These are phyloP conservation scores for Podospora comata DNA, from an alignment of 495 filamentous ascomycete species.

Conservation along the genomic window DNA sequence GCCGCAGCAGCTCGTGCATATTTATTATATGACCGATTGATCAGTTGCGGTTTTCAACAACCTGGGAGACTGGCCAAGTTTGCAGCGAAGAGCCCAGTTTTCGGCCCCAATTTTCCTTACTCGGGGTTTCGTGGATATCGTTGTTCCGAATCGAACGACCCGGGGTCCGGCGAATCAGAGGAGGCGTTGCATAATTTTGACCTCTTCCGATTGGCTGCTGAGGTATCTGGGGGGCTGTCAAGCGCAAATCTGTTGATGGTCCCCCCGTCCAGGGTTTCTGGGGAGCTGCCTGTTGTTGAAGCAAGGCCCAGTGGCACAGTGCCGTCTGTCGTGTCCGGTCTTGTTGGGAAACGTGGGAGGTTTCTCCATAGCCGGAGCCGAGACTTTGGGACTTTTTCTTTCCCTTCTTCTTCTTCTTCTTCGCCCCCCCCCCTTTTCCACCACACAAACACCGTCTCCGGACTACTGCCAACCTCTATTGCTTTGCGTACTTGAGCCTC, in stretches of 20 bases:
- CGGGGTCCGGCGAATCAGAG: conserved; percentile 22
- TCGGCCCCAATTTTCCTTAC: conserved; percentile 6
- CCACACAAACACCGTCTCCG: not conserved
- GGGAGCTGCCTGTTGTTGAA: conserved; percentile 8
- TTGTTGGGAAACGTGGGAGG: conserved; percentile 9
- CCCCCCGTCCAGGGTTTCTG: not conserved
- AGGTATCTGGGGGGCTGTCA: conserved; percentile 12
- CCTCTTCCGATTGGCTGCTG: conserved; percentile 17
- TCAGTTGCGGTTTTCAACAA: not conserved
- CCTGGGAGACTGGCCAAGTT: not conserved
- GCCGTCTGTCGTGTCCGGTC: conserved; percentile 15
- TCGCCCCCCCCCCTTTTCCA: conserved; percentile 21
- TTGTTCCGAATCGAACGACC: conserved; percentile 23
- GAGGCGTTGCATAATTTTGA: conserved; percentile 14
- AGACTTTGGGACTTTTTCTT: conserved; percentile 18
- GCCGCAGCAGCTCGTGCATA: not conserved
- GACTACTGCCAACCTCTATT: not conserved
- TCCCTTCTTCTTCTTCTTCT: conserved; percentile 13
- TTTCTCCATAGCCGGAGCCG: conserved; percentile 17
- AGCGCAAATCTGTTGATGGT: conserved; percentile 11
- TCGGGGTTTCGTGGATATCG: conserved; percentile 15
- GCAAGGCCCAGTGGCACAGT: not conserved
- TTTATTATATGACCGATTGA: not conserved
- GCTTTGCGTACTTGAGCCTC: not conserved
- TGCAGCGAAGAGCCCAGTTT: not conserved